These are phyloP conservation scores for Tuber calosporum DNA, from an alignment of 495 filamentous ascomycete genomes.

Conservation along the genomic window DNA sequence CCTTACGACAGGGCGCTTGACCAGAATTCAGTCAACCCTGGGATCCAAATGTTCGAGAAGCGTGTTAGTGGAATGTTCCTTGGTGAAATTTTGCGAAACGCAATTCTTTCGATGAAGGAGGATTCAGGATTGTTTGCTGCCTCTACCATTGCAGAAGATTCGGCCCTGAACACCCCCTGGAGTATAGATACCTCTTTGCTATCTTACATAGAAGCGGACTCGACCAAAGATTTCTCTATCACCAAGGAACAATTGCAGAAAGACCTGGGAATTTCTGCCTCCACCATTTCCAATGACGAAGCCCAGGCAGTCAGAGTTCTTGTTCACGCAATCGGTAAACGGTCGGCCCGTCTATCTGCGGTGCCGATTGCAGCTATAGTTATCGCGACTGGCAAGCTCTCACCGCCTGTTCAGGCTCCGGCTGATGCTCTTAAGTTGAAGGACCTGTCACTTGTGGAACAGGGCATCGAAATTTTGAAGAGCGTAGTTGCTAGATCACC, in stretches of 20 bases:
- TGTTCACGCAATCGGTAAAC: slow-evolving; percentile 74
- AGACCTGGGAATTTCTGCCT: slow-evolving; percentile 56
- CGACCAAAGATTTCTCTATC: slow-evolving; percentile 53
- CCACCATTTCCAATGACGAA: slow-evolving; percentile 63
- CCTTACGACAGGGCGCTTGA: slow-evolving; percentile 75
- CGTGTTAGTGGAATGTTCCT: slow-evolving; percentile 97
- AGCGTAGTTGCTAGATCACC: slow-evolving; percentile 24
- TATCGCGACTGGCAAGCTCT: slow-evolving; percentile 62
- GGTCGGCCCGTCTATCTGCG: slow-evolving; percentile 80
- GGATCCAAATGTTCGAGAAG: slow-evolving; percentile 98
- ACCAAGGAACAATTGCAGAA: slow-evolving; percentile 70
- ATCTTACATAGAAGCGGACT: slow-evolving; percentile 71
- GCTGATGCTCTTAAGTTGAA: slow-evolving; percentile 15
- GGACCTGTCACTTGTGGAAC: slow-evolving; percentile 31
- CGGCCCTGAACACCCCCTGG: slow-evolving; percentile 70
- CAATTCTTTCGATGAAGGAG: slow-evolving; percentile 54
- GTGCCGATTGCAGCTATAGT: slow-evolving; percentile 79
- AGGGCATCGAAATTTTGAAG: slow-evolving; percentile 31
- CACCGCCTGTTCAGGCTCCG: slow-evolving; percentile 7
- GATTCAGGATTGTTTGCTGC: slow-evolving; percentile 25
- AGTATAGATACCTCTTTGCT: slow-evolving; percentile 82
- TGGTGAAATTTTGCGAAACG: slow-evolving; percentile 81
- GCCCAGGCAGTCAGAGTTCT: slow-evolving; percentile 74
- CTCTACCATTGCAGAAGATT: slow-evolving; percentile 46
- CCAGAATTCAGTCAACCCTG: slow-evolving; percentile 75